Evolutionary conservation across 2,329 filamentous ascomycete species (phyloP), one percentile per base, ranked within the genome.

Genomic region (Aciculosporium take): DNA sequence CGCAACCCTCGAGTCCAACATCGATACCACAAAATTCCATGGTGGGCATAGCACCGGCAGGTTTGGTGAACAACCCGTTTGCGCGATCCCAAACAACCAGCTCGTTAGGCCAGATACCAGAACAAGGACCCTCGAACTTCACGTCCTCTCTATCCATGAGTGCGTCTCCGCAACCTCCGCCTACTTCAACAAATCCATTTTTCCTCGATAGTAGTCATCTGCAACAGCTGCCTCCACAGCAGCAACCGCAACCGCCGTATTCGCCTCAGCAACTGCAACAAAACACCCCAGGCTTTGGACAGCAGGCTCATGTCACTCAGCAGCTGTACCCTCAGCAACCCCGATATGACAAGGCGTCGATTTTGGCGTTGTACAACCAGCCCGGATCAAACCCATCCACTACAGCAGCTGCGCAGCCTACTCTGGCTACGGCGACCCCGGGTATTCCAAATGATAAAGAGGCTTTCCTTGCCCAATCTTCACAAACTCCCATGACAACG

Each of bases 361-460:
- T 91, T 45, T 67, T 89, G 57, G 80, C 84, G 5, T 61, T 91
- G 9, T 89, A 84, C 53, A 78, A 74, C 54, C 72, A 79, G 30
- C 68, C 73, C 7, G 69, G 76, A 38, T 58, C 69, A 27, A 62
- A 67, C 1, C 66, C 70, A 4, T 59, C 64, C 24, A 54, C 62
- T 23, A 48, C 61, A 15, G 46, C 47, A 21, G 52, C 61, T 8
- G 52, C 57, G 28, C 50, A 55, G 21, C 50, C 48, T 7, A 54
- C 51, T 21, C 51, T 56, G 41, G 54, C 56, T 23, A 37, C 47
- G 37, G 48, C 54, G 25, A 49, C 51, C 10, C 45, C 53, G 8
- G 55, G 48, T 37, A 58, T 58, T 24, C 49, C 54, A 5, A 53
- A 57, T 36, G 57, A 53, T 36, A n/a, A n/a, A n/a, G 53, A 58